A percentile compares a stretch with the other conserved stretches of the same genome.
phyloP scores from a whole-genome alignment of 202 grass and related monocot genomes.

The Brachypodium distachyon region DNA sequence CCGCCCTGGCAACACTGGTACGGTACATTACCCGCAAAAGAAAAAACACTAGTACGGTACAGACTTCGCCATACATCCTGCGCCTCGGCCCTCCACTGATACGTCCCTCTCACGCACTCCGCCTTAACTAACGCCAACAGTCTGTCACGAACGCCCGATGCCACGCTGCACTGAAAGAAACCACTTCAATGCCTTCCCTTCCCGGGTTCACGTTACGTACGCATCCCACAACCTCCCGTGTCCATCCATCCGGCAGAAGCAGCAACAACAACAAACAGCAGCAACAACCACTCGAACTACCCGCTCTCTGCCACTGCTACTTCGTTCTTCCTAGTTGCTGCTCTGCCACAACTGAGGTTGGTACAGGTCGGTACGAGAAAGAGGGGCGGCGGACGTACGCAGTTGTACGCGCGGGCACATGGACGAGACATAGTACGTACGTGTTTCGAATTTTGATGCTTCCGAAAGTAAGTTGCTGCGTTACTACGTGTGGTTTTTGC shows the following conservation, averaged over 20 bases:
- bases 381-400: background rate
- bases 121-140: slow-evolving; percentile 6
- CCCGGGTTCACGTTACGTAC: slow-evolving; percentile 26
- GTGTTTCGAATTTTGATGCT: too few relatives aligned
- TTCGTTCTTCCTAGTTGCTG: background rate
- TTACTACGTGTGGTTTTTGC: too few relatives aligned
- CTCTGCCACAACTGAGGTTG: background rate
- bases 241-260: background rate
- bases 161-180: background rate
- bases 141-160: slow-evolving; percentile 22
- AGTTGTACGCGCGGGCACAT: background rate
- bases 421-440: too few relatives aligned
- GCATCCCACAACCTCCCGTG: background rate
- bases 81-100: background rate
- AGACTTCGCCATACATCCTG: background rate
- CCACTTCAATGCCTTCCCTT: background rate
- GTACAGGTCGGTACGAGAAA: background rate
- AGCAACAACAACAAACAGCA: background rate
- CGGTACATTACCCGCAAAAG: too few relatives aligned
- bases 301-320: background rate
- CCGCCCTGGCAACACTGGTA: background rate
- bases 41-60: background rate
- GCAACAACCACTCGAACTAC: background rate
- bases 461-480: background rate
- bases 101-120: background rate